These are phyloP conservation scores for Rhizoclosmatium sp. DNA, from an alignment of 192 early-diverging fungal genomes.

Conservation along the genomic window DNA sequence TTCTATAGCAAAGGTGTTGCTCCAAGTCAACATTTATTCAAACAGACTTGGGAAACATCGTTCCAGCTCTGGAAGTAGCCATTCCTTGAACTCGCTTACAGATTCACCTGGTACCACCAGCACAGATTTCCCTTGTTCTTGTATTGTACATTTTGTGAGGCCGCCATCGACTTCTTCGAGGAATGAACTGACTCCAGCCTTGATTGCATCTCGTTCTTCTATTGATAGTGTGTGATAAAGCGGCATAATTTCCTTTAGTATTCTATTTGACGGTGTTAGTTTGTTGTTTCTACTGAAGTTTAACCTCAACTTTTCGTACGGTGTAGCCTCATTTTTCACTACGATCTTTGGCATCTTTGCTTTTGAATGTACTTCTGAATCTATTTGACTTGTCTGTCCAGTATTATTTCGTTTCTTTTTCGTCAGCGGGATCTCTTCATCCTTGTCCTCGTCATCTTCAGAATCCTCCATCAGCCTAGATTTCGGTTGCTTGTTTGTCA, in stretches of 20 bases:
- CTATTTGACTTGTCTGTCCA: background rate
- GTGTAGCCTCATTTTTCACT: background rate
- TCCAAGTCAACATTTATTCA: too few species aligned
- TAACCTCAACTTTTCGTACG: background rate
- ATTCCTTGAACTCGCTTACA: background rate
- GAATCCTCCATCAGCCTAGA: too few species aligned
- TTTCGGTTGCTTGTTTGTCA: too few species aligned
- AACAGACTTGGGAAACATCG: background rate
- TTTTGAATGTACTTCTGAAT: background rate
- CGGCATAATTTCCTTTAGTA: background rate
- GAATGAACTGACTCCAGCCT: background rate
- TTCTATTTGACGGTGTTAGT: too few species aligned
- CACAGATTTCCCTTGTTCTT: too few species aligned
- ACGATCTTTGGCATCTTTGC: background rate
- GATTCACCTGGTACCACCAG: background rate
- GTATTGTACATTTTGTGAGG: background rate
- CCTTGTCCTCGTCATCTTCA: too few species aligned
- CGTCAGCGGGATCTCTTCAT: too few species aligned
- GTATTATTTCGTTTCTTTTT: background rate
- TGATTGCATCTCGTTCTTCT: background rate
- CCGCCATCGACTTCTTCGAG: background rate
- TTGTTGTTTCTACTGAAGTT: too few species aligned
- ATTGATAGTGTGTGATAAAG: background rate
- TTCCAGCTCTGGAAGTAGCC: background rate
- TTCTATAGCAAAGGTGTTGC: too few species aligned